Evolutionary conservation across 768 basidiomycete species (phyloP), one percentile per base, ranked within the genome.

Genomic region (Boletus fagicola): DNA sequence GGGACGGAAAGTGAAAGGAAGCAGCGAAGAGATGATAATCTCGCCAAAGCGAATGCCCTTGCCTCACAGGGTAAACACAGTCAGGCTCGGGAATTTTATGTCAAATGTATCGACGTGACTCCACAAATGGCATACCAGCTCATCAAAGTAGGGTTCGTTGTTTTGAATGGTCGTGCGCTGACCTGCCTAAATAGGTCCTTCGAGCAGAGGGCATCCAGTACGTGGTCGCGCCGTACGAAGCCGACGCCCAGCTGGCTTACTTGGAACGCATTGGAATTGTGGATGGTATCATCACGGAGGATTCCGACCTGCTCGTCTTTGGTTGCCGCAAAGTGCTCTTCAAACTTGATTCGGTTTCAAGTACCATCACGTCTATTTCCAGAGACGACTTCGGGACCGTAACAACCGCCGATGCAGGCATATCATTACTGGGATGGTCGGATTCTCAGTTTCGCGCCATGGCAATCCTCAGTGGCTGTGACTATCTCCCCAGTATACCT

Each of bases 91-190:
- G 94, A 98, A 16, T 83, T 76, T 72, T 98, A 92, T 67, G 80
- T 89, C 65, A 97, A 95, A 72, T 92, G 90, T 63, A 76, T 98
- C 51, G 97, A 99, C 62, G 92, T 99, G 42, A 96, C 94, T 5
- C 95, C 97, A 1, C 88, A 94, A 73, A 95, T 98, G 93, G 96
- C 96, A 3, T 95, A 82, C 70, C 97, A 98, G 72, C 77, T 98
- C 62, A 97, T 98, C 77, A 98, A 99, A 83, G 96, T 90, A 60
- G 24, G 31, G 15, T 46, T 42, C 47, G 6, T 58, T 18, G 22
- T 26, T 31, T 16, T 40, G n/a, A 18, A 20, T 43, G 36, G 54
- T 31, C 54, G 38, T 40, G 20, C 13, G 40, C 51, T 59, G 55
- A 65, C 31, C n/a, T 43, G 35, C 48, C 42, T 38, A 13, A 55